phyloP scores from a whole-genome alignment of 2,329 filamentous ascomycete genomes.

The Calonectria pseudoturangicola region DNA sequence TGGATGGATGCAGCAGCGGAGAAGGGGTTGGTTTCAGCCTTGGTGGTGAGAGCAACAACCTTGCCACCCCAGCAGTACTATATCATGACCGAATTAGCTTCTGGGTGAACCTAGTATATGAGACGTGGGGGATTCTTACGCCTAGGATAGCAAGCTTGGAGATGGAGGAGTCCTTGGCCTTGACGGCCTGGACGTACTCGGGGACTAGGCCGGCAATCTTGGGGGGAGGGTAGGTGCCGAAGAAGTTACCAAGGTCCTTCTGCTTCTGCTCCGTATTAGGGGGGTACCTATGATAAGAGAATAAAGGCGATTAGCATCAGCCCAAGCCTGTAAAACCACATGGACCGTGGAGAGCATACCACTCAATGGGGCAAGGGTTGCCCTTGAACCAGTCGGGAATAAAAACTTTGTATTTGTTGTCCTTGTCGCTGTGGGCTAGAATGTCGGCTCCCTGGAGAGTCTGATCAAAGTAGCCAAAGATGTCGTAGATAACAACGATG shows the following conservation, averaged over 20 bases:
- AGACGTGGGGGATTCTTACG: conserved; percentile 61
- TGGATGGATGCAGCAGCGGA: conserved; percentile 71
- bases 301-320: background rate
- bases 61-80: conserved; percentile 84
- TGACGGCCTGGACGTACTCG: conserved; percentile 72
- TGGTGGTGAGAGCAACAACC: conserved; percentile 72
- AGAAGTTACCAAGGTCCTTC: conserved; percentile 74
- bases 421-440: conserved; percentile 70
- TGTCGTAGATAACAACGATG: conserved; percentile 78
- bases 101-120: conserved; percentile 20
- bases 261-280: conserved; percentile 79
- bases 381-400: conserved; percentile 95
- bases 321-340: background rate
- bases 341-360: conserved; percentile 57
- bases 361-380: conserved; percentile 74
- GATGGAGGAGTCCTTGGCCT: conserved; percentile 71
- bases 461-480: conserved; percentile 83
- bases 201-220: conserved; percentile 71
- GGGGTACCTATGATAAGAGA: conserved; percentile 69
- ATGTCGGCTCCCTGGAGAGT: conserved; percentile 83
- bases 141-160: conserved; percentile 77
- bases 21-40: conserved; percentile 73
- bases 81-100: background rate
- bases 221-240: conserved; percentile 69
- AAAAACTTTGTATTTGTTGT: conserved; percentile 86